Evolutionary conservation across 306 rosid species (phyloP).

Genomic region (Canavalia gladiata): DNA sequence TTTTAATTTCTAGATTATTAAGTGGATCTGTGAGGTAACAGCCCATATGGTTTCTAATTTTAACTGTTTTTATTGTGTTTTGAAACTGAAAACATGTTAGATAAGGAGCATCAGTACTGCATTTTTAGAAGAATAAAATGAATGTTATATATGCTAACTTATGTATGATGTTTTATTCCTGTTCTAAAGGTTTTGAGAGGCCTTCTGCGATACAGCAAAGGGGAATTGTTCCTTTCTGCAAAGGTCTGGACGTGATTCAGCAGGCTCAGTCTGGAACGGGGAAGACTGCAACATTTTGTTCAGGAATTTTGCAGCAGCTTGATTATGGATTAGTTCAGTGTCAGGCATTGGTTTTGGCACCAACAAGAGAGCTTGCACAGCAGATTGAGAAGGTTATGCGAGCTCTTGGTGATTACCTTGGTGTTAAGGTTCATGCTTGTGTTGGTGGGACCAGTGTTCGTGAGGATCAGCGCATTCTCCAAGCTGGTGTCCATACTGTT

Average conservation of each 20-base stretch:
- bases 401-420: slow-evolving; percentile 96
- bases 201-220: slow-evolving; percentile 98
- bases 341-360: slow-evolving; percentile 94
- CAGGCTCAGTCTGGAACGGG: slow-evolving; percentile 99
- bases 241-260: slow-evolving; percentile 94
- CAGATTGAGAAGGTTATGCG: slow-evolving; percentile 99
- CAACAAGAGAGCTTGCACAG: slow-evolving; percentile 96
- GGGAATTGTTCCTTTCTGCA: slow-evolving; percentile 95
- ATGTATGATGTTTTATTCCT: slow-evolving; percentile 24
- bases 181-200: slow-evolving; percentile 86
- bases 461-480: slow-evolving; percentile 97
- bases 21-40: background rate
- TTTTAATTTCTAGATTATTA: background rate
- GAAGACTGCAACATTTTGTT: slow-evolving; percentile 95
- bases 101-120: background rate
- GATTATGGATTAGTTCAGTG: slow-evolving; percentile 85
- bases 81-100: slow-evolving; percentile 4
- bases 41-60: background rate
- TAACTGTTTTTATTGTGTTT: background rate
- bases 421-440: slow-evolving; percentile 96
- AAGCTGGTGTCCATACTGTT: slow-evolving; percentile 92
- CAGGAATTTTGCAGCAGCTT: slow-evolving; percentile 92
- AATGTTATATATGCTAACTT: background rate
- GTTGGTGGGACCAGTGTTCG: slow-evolving; percentile 99
- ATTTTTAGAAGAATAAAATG: slow-evolving; percentile 8